Evolutionary conservation across 208 protist genomes (phyloP).

Genomic region (Crithidia fasciculata): DNA sequence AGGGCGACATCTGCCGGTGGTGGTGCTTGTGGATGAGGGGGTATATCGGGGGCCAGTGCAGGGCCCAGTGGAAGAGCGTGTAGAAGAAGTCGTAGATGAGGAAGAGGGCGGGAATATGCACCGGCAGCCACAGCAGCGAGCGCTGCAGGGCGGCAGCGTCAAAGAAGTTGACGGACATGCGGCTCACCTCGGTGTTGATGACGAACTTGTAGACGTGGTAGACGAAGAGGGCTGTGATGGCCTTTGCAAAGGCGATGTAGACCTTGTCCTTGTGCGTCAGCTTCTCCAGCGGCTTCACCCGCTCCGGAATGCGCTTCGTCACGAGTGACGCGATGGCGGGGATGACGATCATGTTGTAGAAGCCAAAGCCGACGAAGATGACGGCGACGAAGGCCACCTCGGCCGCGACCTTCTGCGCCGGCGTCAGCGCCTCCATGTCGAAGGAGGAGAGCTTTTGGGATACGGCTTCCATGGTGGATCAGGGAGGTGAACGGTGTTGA

Average conservation of each 20-base stretch:
- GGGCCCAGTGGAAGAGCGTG: slow-evolving; percentile 83
- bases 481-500: background rate
- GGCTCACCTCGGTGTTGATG: slow-evolving; percentile 47
- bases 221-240: slow-evolving; percentile 66
- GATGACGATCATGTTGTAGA: slow-evolving; percentile 65
- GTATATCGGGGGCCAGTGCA: slow-evolving; percentile 89
- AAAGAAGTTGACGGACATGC: slow-evolving; percentile 49
- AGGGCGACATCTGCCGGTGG: slow-evolving; percentile 89
- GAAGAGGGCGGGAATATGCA: slow-evolving; percentile 68
- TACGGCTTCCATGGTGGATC: slow-evolving; percentile 8
- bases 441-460: slow-evolving; percentile 3
- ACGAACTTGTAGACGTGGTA: slow-evolving; percentile 68
- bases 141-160: slow-evolving; percentile 26
- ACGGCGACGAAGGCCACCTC: slow-evolving; percentile 42
- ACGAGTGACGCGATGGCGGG: slow-evolving; percentile 46
- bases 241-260: slow-evolving; percentile 63
- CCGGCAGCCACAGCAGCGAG: slow-evolving; percentile 57
- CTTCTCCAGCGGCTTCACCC: slow-evolving; percentile 46
- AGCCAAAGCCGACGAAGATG: slow-evolving; percentile 66
- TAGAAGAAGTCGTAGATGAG: slow-evolving; percentile 94
- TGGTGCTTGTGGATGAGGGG: slow-evolving; percentile 92
- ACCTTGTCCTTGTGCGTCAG: slow-evolving; percentile 58
- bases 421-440: slow-evolving; percentile 18
- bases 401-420: slow-evolving; percentile 18
- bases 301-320: slow-evolving; percentile 44